Evolutionary conservation across 2,329 filamentous ascomycete genomes (phyloP).

Genomic region (Beauveria australis): DNA sequence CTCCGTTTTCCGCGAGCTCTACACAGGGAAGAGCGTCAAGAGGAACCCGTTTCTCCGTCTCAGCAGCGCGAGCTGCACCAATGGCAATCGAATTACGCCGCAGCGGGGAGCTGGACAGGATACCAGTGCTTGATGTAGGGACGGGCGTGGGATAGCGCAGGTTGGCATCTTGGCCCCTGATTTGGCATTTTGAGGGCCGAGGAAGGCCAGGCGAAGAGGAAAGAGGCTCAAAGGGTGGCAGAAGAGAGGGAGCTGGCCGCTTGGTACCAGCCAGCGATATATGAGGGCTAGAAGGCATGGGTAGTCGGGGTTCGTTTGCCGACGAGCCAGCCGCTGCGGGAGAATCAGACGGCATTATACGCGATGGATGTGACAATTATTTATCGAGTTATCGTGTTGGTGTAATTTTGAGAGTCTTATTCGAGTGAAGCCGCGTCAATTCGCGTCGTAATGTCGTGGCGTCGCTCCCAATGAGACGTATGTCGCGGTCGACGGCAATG

Average conservation of each 20-base stretch:
- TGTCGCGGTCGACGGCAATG: not conserved
- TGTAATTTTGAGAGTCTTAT: not conserved
- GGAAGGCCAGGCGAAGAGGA: constrained; percentile 71
- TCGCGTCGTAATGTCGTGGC: constrained; percentile 5
- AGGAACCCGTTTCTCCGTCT: constrained; percentile 62
- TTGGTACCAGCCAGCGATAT: constrained; percentile 40
- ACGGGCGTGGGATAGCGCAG: constrained; percentile 85
- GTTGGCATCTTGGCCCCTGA: constrained; percentile 35
- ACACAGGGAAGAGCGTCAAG: constrained; percentile 77
- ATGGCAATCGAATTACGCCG: constrained; percentile 44
- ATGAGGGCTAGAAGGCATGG: not conserved
- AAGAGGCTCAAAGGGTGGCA: constrained; percentile 71
- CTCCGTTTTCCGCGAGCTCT: constrained; percentile 72
- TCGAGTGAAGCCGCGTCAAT: constrained; percentile 3
- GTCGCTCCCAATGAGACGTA: not conserved
- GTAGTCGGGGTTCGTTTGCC: constrained; percentile 10
- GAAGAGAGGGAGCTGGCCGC: constrained; percentile 56
- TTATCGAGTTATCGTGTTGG: not conserved
- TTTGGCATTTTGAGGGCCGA: constrained; percentile 60
- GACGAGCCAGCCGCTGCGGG: not conserved
- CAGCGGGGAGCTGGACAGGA: constrained; percentile 80
- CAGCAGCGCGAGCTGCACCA: constrained; percentile 38
- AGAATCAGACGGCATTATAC: constrained; percentile 10
- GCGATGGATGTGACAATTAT: not conserved
- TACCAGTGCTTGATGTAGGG: constrained; percentile 87